Conservation (phyloP, 1,284 basidiomycete genomes). For the Pterulicium gracile region DNA sequence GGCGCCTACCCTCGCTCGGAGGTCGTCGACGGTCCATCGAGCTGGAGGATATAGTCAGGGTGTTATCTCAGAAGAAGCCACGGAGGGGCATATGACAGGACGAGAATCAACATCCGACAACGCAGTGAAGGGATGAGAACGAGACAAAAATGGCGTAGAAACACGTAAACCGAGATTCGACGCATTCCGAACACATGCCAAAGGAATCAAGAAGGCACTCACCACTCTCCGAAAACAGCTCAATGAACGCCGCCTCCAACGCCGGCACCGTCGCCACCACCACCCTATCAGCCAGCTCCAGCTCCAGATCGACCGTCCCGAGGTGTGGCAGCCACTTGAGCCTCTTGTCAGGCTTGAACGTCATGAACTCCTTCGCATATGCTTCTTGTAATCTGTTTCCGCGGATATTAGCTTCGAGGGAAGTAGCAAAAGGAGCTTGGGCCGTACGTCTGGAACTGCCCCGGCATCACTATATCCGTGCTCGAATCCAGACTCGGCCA, state of each 20-base stretch:
- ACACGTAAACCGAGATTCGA: neutral
- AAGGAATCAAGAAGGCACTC: conserved; percentile 8
- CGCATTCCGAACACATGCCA: neutral
- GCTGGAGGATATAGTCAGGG: conserved; percentile 27
- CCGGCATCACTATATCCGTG: conserved; percentile 70
- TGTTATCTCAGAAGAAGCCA: neutral
- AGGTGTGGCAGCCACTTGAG: conserved; percentile 81
- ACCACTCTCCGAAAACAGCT: conserved; percentile 73
- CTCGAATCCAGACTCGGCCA: conserved; percentile 80
- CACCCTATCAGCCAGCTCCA: conserved; percentile 73
- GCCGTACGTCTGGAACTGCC: conserved; percentile 67
- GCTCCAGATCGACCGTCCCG: conserved; percentile 68
- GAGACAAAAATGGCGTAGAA: neutral
- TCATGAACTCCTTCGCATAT: conserved; percentile 68
- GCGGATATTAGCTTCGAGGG: neutral
- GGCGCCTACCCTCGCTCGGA: conserved; percentile 52
- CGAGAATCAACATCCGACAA: neutral
- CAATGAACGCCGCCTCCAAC: conserved; percentile 82
- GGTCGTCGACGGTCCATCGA: conserved; percentile 56
- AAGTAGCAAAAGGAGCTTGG: conserved; percentile 2
- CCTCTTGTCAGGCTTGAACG: conserved; percentile 85
- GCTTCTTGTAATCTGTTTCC: conserved; percentile 52
- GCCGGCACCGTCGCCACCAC: conserved; percentile 73
- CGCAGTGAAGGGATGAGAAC: too few species aligned
- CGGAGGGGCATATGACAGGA: too few species aligned